phyloP scores from a whole-genome alignment of 208 protist genomes.

The Trypanosoma grayi region DNA sequence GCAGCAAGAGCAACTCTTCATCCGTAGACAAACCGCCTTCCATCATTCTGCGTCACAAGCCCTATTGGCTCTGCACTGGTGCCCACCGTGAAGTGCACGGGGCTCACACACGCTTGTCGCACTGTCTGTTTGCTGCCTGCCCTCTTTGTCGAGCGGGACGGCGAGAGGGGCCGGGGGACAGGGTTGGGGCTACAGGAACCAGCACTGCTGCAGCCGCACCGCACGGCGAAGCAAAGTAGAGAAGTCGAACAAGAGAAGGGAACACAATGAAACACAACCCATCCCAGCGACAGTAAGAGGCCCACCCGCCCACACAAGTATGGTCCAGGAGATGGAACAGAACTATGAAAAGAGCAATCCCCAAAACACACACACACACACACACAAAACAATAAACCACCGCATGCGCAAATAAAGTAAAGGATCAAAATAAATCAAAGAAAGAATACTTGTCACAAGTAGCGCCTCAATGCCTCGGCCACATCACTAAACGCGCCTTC shows the following conservation, averaged over 20 bases:
- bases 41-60: neutral
- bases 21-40: neutral
- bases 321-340: neutral
- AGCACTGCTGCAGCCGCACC: too few relatives aligned
- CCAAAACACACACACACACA: neutral
- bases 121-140: too few relatives aligned
- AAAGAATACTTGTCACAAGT: conserved; percentile 1
- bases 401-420: neutral
- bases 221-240: too few relatives aligned
- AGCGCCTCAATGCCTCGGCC: conserved; percentile 6
- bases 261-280: neutral
- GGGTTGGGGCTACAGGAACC: too few relatives aligned
- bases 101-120: too few relatives aligned
- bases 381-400: neutral
- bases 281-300: neutral
- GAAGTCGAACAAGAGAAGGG: neutral
- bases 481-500: conserved; percentile 3
- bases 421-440: conserved; percentile 21
- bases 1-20: conserved; percentile 43
- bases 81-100: too few relatives aligned
- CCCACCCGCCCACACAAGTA: neutral
- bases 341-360: neutral
- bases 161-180: too few relatives aligned
- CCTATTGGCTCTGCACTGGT: too few relatives aligned
- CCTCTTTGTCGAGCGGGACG: too few relatives aligned